Evolutionary conservation across 1,284 basidiomycete species (phyloP).

Genomic region (Cryptococcus floricola): DNA sequence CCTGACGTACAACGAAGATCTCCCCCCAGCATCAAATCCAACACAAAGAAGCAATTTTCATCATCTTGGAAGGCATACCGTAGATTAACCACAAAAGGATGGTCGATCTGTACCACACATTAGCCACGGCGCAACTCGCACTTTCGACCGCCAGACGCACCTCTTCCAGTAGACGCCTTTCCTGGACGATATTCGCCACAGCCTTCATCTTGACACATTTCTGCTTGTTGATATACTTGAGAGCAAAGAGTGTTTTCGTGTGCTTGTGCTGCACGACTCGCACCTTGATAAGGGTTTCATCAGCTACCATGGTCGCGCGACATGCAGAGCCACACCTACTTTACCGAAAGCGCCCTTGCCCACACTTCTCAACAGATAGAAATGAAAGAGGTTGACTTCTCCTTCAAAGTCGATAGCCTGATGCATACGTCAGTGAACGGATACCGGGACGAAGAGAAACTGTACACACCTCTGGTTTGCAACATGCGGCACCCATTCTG

Average conservation of each 20-base stretch:
- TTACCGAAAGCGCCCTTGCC: slow-evolving; percentile 99
- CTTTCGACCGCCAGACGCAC: slow-evolving; percentile 49
- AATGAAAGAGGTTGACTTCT: slow-evolving; percentile 95
- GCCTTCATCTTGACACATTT: slow-evolving; percentile 99
- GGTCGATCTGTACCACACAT: slow-evolving; percentile 67
- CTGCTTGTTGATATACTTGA: slow-evolving; percentile 98
- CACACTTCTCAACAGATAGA: slow-evolving; percentile 86
- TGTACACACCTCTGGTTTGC: slow-evolving; percentile 54
- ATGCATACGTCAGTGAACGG: slow-evolving; percentile 1
- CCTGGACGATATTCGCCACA: slow-evolving; percentile 94
- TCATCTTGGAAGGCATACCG: slow-evolving; percentile 98
- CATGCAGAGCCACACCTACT: slow-evolving; percentile 51
- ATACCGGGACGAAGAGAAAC: neutral
- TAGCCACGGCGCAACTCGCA: neutral
- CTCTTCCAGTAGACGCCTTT: slow-evolving; percentile 86
- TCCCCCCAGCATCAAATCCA: slow-evolving; percentile 94
- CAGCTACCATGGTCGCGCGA: too few species aligned
- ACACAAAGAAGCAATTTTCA: slow-evolving; percentile 94
- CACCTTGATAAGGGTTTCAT: slow-evolving; percentile 58
- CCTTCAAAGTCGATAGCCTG: slow-evolving; percentile 98
- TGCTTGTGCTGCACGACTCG: slow-evolving; percentile 98
- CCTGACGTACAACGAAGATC: slow-evolving; percentile 75
- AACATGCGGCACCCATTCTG: slow-evolving; percentile 54
- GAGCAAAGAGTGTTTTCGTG: slow-evolving; percentile 86
- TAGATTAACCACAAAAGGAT: slow-evolving; percentile 88